phyloP scores from a whole-genome alignment of 345 rosid species.

The Boechera retrofracta region DNA sequence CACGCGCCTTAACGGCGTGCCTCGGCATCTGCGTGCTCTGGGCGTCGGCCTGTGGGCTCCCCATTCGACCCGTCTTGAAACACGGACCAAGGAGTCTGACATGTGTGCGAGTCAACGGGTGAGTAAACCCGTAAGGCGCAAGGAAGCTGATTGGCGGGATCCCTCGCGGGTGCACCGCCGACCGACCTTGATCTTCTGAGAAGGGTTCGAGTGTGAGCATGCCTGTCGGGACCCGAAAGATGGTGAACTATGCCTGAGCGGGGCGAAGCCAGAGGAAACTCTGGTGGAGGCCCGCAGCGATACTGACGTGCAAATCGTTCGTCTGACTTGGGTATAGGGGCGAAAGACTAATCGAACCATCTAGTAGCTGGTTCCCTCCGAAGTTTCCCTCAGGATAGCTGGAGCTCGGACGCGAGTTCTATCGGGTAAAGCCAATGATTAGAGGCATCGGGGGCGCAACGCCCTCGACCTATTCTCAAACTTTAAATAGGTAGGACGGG shows the following conservation, averaged over 20 bases:
- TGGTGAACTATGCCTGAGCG: conserved; percentile 2
- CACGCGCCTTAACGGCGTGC: too few species aligned
- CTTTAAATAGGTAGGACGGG: not conserved
- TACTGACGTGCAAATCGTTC: conserved; percentile 37
- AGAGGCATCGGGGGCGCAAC: not conserved
- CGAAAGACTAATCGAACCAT: conserved; percentile 56
- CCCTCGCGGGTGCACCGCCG: conserved; percentile 12
- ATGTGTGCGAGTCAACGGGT: conserved; percentile 56
- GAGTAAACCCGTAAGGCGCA: conserved; percentile 23
- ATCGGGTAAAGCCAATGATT: not conserved
- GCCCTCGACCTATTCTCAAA: conserved; percentile 7
- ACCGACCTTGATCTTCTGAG: not conserved
- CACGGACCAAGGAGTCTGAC: conserved; percentile 66
- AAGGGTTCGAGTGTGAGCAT: not conserved
- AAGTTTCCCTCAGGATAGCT: conserved; percentile 50
- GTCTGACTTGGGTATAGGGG: conserved; percentile 54
- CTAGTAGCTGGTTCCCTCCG: conserved; percentile 60
- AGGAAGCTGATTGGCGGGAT: conserved; percentile 12
- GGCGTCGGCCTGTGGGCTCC: conserved; percentile 50
- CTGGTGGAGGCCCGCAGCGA: conserved; percentile 13
- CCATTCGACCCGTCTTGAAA: conserved; percentile 62
- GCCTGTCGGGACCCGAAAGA: conserved; percentile 2
- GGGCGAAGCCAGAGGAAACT: conserved; percentile 6
- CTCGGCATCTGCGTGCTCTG: not conserved
- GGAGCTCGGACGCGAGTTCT: not conserved